These are phyloP conservation scores for Corchorus olitorius DNA, from an alignment of 345 rosid species.

Conservation along the genomic window DNA sequence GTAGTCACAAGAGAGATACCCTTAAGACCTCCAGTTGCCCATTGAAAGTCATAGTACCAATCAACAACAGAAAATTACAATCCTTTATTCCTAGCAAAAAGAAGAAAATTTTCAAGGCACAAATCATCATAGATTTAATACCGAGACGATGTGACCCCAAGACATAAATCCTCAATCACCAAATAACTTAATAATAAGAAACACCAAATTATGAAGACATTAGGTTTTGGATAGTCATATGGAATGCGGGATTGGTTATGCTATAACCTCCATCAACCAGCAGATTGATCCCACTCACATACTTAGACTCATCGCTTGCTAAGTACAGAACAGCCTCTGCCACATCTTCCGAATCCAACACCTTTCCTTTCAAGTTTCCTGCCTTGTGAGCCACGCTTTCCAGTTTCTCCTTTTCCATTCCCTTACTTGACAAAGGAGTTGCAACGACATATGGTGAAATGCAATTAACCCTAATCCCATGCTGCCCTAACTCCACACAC, in stretches of 20 bases:
- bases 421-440: constrained; percentile 8
- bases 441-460: constrained; percentile 6
- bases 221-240: not conserved
- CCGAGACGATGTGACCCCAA: too few relatives aligned
- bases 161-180: too few relatives aligned
- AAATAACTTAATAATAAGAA: too few relatives aligned
- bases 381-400: not conserved
- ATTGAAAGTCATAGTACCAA: too few relatives aligned
- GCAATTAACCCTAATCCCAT: constrained; percentile 30
- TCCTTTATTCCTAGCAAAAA: too few relatives aligned
- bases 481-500: constrained; percentile 25
- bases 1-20: too few relatives aligned
- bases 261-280: constrained; percentile 23
- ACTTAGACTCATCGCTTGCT: constrained; percentile 25
- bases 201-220: not conserved
- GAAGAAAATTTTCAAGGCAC: too few relatives aligned
- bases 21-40: too few relatives aligned
- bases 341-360: not conserved
- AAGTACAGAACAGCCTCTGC: constrained; percentile 18
- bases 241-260: constrained; percentile 8
- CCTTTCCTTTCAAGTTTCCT: constrained; percentile 14
- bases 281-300: constrained; percentile 25
- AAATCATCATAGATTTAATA: too few relatives aligned
- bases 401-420: not conserved
- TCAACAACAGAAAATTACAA: too few relatives aligned